A percentile compares a stretch with the other conserved stretches of the same genome.
Evolutionary conservation across 1,139 yeast species (phyloP).

Genomic region (Debaryomyces sp.): DNA sequence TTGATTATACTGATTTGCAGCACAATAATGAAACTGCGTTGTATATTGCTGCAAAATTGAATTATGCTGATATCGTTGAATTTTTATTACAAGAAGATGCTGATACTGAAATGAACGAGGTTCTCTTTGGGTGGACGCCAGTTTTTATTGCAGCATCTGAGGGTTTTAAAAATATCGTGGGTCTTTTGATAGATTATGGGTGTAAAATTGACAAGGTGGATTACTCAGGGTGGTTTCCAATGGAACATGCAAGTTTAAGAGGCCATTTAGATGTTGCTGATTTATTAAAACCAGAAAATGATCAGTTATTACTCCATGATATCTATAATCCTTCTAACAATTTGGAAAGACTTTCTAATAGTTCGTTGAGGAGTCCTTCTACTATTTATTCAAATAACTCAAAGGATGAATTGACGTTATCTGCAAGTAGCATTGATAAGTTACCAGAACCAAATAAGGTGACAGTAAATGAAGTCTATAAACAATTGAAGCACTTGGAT

Average conservation of each 20-base stretch:
- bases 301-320: slow-evolving; percentile 39
- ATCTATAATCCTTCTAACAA: slow-evolving; percentile 43
- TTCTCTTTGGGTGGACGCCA: slow-evolving; percentile 93
- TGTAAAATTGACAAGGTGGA: slow-evolving; percentile 64
- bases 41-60: slow-evolving; percentile 74
- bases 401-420: slow-evolving; percentile 18
- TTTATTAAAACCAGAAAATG: slow-evolving; percentile 51
- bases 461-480: slow-evolving; percentile 42
- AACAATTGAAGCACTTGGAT: slow-evolving; percentile 36
- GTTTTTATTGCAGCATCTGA: slow-evolving; percentile 89
- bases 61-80: slow-evolving; percentile 56
- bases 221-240: slow-evolving; percentile 94
- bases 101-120: slow-evolving; percentile 74
- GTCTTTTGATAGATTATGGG: slow-evolving; percentile 53
- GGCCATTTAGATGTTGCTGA: slow-evolving; percentile 81
- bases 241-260: slow-evolving; percentile 92
- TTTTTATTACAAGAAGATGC: slow-evolving; percentile 61
- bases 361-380: slow-evolving; percentile 18
- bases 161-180: slow-evolving; percentile 64
- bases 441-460: slow-evolving; percentile 40
- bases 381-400: slow-evolving; percentile 1
- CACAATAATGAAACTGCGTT: slow-evolving; percentile 76
- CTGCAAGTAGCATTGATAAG: slow-evolving; percentile 40
- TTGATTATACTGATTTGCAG: slow-evolving; percentile 64
- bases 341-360: slow-evolving; percentile 31